Evolutionary conservation across 2,329 filamentous ascomycete genomes (phyloP).

Genomic region (Fonsecaea multimorphosa): DNA sequence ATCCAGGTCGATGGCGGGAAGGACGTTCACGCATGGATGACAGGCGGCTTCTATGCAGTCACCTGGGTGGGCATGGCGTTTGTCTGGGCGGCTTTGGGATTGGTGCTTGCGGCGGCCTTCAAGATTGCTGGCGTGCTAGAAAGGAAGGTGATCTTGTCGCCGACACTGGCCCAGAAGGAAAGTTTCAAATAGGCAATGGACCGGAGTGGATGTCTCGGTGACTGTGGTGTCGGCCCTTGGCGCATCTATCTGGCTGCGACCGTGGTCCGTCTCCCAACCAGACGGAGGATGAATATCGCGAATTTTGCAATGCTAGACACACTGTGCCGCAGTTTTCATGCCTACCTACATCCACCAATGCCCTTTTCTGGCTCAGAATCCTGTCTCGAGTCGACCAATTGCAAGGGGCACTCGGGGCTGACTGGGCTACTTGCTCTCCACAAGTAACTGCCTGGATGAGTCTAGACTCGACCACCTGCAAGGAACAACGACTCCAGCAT

Average conservation of each 20-base stretch:
- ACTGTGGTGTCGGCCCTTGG: too few relatives aligned
- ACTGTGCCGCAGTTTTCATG: too few relatives aligned
- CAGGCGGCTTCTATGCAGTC: constrained; percentile 4
- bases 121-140: constrained; percentile 8
- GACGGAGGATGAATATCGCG: too few relatives aligned
- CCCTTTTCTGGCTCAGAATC: too few relatives aligned
- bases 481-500: background rate
- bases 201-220: too few relatives aligned
- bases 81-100: constrained; percentile 11
- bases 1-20: background rate
- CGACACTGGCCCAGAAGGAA: background rate
- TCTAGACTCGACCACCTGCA: too few relatives aligned
- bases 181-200: background rate
- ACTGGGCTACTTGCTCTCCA: too few relatives aligned
- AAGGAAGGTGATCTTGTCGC: too few relatives aligned
- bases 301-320: too few relatives aligned
- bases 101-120: constrained; percentile 13
- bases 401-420: background rate
- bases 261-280: too few relatives aligned
- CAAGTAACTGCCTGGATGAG: background rate
- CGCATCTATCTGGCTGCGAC: too few relatives aligned
- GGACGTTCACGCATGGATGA: constrained; percentile 5
- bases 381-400: background rate
- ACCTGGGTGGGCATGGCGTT: constrained; percentile 12
- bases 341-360: too few relatives aligned